Base-by-base conservation (phyloP, 2,329 filamentous ascomycete species). In the Dactylonectria estremocensis region DNA sequence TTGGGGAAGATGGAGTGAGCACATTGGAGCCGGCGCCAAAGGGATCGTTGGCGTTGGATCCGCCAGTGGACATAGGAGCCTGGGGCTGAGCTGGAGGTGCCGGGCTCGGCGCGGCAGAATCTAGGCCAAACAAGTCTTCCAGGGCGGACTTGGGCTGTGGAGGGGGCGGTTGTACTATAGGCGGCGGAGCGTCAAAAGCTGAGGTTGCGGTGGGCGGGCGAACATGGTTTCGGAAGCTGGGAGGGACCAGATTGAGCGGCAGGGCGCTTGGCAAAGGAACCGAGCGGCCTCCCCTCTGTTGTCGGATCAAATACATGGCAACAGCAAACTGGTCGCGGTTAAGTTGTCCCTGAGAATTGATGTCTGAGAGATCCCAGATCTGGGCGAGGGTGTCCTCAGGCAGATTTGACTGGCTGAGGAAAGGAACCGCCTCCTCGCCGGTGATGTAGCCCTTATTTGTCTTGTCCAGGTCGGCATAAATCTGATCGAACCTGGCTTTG, bases 291-390 rank as follows among this genome's bases (percentile, higher is more conserved):
- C 88, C 92, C 61, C 95, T 89, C 79, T 98, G 95, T 79, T 97
- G 93, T 68, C 95, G 90, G 75, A 99, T 98, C 57, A 99, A 86
- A 78, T 97, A 97, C 95, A 99, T 98, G 60, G 96, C 95, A 53
- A 99, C 95, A 0, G 96, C 95, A 78, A 99, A 99, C 75, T 97
- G 95, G 73, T 99, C 96, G 74, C 90, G 90, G 53, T 88, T 95
- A 64, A 99, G 85, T 64, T 92, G 91, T 11, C 96, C 96, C 73
- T 95, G 93, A 8, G 94, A 96, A 77, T 94, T 94, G 81, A 98
- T 94, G 81, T 99, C 96, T 14, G 96, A 92, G 33, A 99, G 89
- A 79, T 99, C 96, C 96, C 96, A 99, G 70, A 99, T 97, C 75
- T 97, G 93, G 33, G 96, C 96, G 60, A 99, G 85, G 10, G 90